phyloP scores from a whole-genome alignment of 345 rosid genomes.

The Eucalyptus decipiens region DNA sequence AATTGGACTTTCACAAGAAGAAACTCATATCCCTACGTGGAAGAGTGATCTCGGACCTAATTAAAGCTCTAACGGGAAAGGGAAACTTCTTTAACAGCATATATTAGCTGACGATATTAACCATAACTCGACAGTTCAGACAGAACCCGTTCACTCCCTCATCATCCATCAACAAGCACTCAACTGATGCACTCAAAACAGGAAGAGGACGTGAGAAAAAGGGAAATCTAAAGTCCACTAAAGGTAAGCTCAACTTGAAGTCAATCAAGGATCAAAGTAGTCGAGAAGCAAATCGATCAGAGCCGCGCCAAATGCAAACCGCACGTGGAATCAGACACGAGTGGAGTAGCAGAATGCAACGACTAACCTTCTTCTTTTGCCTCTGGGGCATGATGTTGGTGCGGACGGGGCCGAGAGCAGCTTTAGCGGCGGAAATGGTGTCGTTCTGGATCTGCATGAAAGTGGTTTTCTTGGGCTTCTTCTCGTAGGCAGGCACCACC shows the following conservation, averaged over 20 bases:
- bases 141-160: neutral
- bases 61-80: neutral
- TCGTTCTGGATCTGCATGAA: conserved; percentile 91
- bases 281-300: neutral
- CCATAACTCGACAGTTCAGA: neutral
- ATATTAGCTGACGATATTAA: neutral
- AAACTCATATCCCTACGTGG: neutral
- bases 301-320: neutral
- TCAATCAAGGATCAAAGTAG: neutral
- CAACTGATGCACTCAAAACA: neutral
- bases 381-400: conserved; percentile 63
- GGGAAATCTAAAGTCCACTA: neutral
- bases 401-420: conserved; percentile 63
- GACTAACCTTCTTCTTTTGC: conserved; percentile 43
- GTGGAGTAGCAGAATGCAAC: neutral
- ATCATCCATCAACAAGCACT: neutral
- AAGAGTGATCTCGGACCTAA: neutral
- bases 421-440: conserved; percentile 86
- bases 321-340: neutral
- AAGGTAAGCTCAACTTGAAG: neutral
- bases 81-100: neutral
- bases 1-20: neutral
- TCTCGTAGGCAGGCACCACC: conserved; percentile 54
- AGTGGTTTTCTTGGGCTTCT: conserved; percentile 69
- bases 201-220: neutral